Evolutionary conservation across 805 yeast genomes (phyloP), one percentile per base, ranked within the genome.

Genomic region (Cyberlindnera mycetangii): DNA sequence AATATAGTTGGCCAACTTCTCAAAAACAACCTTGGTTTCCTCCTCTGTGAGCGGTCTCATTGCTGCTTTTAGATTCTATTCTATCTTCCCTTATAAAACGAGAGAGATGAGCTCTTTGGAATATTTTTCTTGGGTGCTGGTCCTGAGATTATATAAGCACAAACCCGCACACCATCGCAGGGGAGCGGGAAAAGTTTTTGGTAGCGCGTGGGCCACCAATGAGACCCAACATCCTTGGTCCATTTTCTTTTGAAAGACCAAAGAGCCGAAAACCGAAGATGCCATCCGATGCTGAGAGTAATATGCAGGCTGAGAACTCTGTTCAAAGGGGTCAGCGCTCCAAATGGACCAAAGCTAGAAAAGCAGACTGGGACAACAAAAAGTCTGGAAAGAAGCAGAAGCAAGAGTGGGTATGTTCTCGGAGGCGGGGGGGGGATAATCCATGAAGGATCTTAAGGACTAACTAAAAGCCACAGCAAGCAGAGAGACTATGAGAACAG

Each of bases 41-140:
- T 89, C 97, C 64, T 92, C 99, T 53, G 98, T 92, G 54, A 92
- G 76, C 40, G 89, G 88, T 75, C 99, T 85, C 99, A 92, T 92
- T 30, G n/a, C 15, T 59, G 9, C 5, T 18, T 32, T n/a, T n/a
- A 10, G 14, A 6, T 12, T 6, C 7, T 28, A 12, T 12, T 6
- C 14, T 6, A 12, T 28, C 32, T 12, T 10, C 25, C 10, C 7
- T 15, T 28, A 28, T 15, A 15, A 22, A 14, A 21, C 10, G n/a
- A 25, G 12, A 25, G 28, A 25, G 45, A 42, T 42, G 45, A 37
- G 45, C 15, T 16, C n/a, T n/a, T n/a, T n/a, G n/a, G 20, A 30
- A 18, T 27, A 24, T 32, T 43, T 27, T 32, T 21, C 14, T 20
- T 5, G n/a, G n/a, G n/a, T n/a, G n/a, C n/a, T n/a, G n/a, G n/a